Evolutionary conservation across 345 rosid species (phyloP).

Genomic region (Alliaria petiolata): DNA sequence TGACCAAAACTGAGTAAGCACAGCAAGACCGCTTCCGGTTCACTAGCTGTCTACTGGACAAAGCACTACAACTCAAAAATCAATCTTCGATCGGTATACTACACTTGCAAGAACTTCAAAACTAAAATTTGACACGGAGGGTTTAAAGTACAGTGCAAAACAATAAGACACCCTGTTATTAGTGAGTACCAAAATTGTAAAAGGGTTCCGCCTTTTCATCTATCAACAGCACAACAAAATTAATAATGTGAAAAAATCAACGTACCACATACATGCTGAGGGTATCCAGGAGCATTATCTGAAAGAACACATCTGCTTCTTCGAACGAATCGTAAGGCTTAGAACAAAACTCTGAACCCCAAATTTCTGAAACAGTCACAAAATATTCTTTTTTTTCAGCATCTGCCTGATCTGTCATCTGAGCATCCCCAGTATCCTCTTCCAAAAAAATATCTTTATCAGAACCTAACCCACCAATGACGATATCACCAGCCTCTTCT

Average conservation of each 20-base stretch:
- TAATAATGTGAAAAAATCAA: slow-evolving; percentile 7
- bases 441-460: slow-evolving; percentile 32
- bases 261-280: slow-evolving; percentile 70
- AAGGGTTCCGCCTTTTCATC: background rate
- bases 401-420: slow-evolving; percentile 37
- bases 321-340: slow-evolving; percentile 31
- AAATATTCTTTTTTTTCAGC: slow-evolving; percentile 37
- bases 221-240: background rate
- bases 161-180: background rate
- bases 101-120: slow-evolving; percentile 12
- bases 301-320: slow-evolving; percentile 62
- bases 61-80: slow-evolving; percentile 6
- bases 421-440: slow-evolving; percentile 36
- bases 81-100: background rate
- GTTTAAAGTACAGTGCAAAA: background rate
- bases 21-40: background rate
- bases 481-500: slow-evolving; percentile 51
- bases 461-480: slow-evolving; percentile 55
- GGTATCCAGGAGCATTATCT: slow-evolving; percentile 71
- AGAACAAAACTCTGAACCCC: slow-evolving; percentile 50
- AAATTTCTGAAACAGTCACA: slow-evolving; percentile 52
- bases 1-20: background rate
- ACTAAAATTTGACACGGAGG: background rate
- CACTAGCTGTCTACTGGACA: slow-evolving; percentile 10
- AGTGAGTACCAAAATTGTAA: too few species aligned